Evolutionary conservation across 1,284 basidiomycete species (phyloP).

Genomic region (Agroathelia rolfsii): DNA sequence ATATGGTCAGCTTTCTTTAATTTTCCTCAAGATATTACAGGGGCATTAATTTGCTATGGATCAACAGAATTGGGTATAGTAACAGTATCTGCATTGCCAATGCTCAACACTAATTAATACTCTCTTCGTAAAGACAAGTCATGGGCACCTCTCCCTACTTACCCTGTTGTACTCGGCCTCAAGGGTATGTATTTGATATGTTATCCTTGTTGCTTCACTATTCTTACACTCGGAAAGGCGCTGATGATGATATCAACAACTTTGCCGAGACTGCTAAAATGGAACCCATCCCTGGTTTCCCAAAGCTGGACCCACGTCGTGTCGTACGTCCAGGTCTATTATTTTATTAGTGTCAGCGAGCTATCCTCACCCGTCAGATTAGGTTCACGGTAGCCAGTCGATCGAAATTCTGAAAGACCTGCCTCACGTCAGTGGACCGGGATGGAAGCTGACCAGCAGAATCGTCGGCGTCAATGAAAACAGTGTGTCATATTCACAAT

Average conservation of each 20-base stretch:
- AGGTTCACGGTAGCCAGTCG: constrained; percentile 68
- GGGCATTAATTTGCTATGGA: too few relatives aligned
- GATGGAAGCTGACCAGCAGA: constrained; percentile 55
- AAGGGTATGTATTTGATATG: constrained; percentile 12
- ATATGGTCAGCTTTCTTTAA: constrained; percentile 40
- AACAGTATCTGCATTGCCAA: too few relatives aligned
- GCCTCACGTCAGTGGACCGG: constrained; percentile 53
- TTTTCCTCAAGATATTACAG: not conserved
- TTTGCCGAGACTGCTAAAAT: constrained; percentile 45
- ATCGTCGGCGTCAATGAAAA: constrained; percentile 67
- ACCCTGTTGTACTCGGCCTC: constrained; percentile 42
- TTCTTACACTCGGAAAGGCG: too few relatives aligned
- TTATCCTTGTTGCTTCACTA: too few relatives aligned
- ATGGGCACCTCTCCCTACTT: constrained; percentile 43
- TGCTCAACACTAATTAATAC: too few relatives aligned
- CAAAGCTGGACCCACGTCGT: constrained; percentile 53
- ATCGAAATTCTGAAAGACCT: constrained; percentile 65
- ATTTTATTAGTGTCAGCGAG: not conserved
- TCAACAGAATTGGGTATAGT: too few relatives aligned
- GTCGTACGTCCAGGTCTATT: constrained; percentile 33
- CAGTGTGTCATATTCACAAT: too few relatives aligned
- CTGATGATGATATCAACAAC: constrained; percentile 47
- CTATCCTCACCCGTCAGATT: constrained; percentile 2
- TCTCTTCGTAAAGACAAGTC: constrained; percentile 28
- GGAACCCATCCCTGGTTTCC: constrained; percentile 47